Base-by-base conservation (phyloP, 1,284 basidiomycete species). In the Irpex lacteus region DNA sequence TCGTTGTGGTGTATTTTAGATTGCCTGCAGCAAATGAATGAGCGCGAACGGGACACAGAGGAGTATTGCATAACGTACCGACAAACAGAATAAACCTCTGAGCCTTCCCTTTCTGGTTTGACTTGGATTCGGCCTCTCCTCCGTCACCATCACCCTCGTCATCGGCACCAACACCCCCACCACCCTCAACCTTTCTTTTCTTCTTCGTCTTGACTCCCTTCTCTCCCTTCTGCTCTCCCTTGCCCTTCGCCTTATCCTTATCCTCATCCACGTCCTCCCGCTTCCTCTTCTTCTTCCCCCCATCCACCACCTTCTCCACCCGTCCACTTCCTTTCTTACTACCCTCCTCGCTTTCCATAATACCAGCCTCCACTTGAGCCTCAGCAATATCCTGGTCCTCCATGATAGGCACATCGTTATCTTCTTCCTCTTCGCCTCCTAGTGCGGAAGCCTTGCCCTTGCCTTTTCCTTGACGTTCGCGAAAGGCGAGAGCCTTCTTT, bases 31-130 rank as follows among this genome's bases (percentile, higher is more conserved):
- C 21, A 18, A 44, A 52, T 59, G 56, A 13, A 19, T 53, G 44
- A 32, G 53, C 37, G 8, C 36, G 37, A 15, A 47, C 6, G 13
- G n/a, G n/a, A n/a, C n/a, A n/a, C n/a, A n/a, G n/a, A n/a, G n/a
- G n/a, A n/a, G n/a, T n/a, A n/a, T n/a, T n/a, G n/a, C 11, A 61
- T 26, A 9, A 79, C 92, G 49, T 72, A 95, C 95, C 96, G 70
- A 97, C 85, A 75, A 98, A 98, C 53, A 98, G 80, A 74, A 98
- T 95, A 72, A 91, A 92, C 62, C 92, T 81, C 71, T 89, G 87
- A 71, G 86, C 87, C 60, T 62, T 71, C 65, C 19, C 63, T 64
- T 72, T 73, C 68, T 62, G 60, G 50, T 65, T 62, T 50, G 69
- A 64, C 13, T 18, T 21, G 8, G 19, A 2, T 66, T 26, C 26